Conservation (phyloP, 1,284 basidiomycete species). For the Ustilago hordei region DNA sequence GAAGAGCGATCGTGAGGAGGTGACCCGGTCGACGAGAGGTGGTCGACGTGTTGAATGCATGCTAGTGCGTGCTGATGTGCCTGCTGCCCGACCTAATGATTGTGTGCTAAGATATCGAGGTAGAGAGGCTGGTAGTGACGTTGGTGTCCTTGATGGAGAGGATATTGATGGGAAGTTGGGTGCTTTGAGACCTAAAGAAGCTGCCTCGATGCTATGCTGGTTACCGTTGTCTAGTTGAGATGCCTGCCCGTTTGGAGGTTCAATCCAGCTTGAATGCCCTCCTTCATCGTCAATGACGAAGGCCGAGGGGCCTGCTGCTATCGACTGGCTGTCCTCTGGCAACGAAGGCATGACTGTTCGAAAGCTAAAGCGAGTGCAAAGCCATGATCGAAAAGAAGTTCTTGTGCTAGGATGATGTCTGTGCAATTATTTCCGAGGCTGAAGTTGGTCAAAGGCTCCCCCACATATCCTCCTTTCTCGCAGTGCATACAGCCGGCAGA, state of each 20-base stretch:
- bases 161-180: neutral
- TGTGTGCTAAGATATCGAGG: constrained; percentile 25
- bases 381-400: neutral
- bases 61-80: constrained; percentile 28
- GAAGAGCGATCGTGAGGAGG: constrained; percentile 35
- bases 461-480: constrained; percentile 5
- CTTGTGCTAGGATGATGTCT: neutral
- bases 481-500: constrained; percentile 16
- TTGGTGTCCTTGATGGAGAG: constrained; percentile 6
- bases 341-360: constrained; percentile 19
- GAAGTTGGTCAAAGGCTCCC: constrained; percentile 2
- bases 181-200: neutral
- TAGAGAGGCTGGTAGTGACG: constrained; percentile 13
- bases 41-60: constrained; percentile 25
- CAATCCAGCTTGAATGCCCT: constrained; percentile 39
- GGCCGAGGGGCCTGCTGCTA: neutral
- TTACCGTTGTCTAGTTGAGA: constrained; percentile 2
- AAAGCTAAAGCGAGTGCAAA: neutral
- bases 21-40: constrained; percentile 35
- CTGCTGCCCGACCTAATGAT: constrained; percentile 23
- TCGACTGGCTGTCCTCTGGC: constrained; percentile 7
- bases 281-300: constrained; percentile 20
- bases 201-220: neutral
- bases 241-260: neutral
- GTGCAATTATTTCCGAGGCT: neutral